Evolutionary conservation across 1,284 basidiomycete genomes (phyloP), one percentile per base, ranked within the genome.

Genomic region (Sphaerobolus stellatus): DNA sequence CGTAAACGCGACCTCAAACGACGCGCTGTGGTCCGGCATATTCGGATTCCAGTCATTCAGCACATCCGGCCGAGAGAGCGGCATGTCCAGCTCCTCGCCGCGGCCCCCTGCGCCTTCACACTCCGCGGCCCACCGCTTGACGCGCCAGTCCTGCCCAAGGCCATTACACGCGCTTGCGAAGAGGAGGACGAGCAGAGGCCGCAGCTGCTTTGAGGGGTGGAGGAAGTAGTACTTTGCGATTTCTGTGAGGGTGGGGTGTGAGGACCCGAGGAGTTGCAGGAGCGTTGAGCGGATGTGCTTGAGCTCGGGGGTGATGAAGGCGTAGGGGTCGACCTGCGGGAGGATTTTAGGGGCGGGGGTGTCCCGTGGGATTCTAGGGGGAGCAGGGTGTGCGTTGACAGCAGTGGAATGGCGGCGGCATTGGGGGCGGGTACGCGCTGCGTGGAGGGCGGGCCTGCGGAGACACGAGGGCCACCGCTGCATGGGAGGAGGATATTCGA

Each of bases 181-280:
- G 47, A 99, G 82, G 28, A 99, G 81, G 29, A 98, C 91, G 43
- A 98, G 80, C 59, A 96, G 76, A 1, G 96, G 94, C 14, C 96
- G 84, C 24, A 98, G 80, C 66, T 98, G 94, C 68, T 97, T 97
- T 22, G 92, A 89, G 11, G 88, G 86, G 50, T 87, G 83, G 57
- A 90, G 78, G 70, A 98, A 97, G 75, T 98, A 98, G 73, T 94
- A 97, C 62, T 93, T 86, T 4, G 95, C 94, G 58, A 98, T 88
- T 54, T 89, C 83, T 60, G 90, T 86, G 54, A 99, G 83, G 1
- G 86, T 83, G 2, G 94, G 90, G 69, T 98, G 92, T 9, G 92
- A 89, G 2, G 90, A 90, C 27, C 94, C 94, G 11, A 99, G 81
- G 38, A 99, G 79, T 59, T 80, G 76, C 59, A 94, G 78, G 28